Percentiles rank a stretch among this genome's conserved stretches.
Evolutionary conservation across 352 stramenopile species (phyloP).

Genomic region (Pythium aristosporum): DNA sequence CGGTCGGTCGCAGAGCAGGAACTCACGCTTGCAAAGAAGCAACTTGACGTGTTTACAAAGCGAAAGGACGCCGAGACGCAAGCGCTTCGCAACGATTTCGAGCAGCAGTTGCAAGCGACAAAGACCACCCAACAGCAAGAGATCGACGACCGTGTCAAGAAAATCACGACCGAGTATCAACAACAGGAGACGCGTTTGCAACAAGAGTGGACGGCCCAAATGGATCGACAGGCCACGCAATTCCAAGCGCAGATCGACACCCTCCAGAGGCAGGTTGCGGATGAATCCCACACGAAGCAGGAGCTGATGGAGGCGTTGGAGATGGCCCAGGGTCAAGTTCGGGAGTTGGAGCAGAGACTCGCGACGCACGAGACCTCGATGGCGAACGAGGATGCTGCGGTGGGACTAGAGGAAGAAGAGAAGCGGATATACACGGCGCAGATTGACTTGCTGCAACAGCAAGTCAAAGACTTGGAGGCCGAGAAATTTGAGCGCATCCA

Average conservation of each 20-base stretch:
- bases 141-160: slow-evolving; percentile 43
- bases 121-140: slow-evolving; percentile 36
- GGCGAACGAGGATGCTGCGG: background rate
- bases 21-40: slow-evolving; percentile 68
- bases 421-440: slow-evolving; percentile 54
- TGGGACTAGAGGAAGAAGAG: slow-evolving; percentile 45
- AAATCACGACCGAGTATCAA: slow-evolving; percentile 32
- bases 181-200: slow-evolving; percentile 30
- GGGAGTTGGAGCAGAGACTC: slow-evolving; percentile 35
- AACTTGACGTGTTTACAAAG: slow-evolving; percentile 60
- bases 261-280: slow-evolving; percentile 27
- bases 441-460: slow-evolving; percentile 50
- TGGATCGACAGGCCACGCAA: slow-evolving; percentile 33
- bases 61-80: slow-evolving; percentile 59
- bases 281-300: slow-evolving; percentile 31
- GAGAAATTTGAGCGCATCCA: slow-evolving; percentile 54
- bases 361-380: slow-evolving; percentile 4
- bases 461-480: slow-evolving; percentile 52
- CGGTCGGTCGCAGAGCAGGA: slow-evolving; percentile 66
- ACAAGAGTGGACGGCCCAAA: slow-evolving; percentile 37
- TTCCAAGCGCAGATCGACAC: slow-evolving; percentile 41
- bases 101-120: slow-evolving; percentile 39
- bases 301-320: slow-evolving; percentile 32
- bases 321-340: slow-evolving; percentile 27
- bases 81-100: slow-evolving; percentile 40